Conservation (phyloP, 2,329 filamentous ascomycete genomes). For the Colletotrichum cordylinicola region DNA sequence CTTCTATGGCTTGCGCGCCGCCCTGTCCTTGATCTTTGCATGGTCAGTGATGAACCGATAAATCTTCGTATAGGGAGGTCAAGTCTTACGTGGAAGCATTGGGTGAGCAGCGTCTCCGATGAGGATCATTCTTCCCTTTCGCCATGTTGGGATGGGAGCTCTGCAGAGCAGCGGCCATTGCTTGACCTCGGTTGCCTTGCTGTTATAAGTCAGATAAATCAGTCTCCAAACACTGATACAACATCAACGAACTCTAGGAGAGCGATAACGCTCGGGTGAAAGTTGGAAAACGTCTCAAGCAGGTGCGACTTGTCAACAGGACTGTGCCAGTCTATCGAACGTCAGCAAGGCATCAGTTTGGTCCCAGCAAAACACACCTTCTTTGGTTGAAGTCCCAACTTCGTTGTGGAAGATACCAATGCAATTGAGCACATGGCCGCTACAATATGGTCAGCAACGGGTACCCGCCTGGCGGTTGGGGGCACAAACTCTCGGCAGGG, state of each 20-base stretch:
- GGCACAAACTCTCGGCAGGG: conserved; percentile 34
- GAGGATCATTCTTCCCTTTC: conserved; percentile 34
- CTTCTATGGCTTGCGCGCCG: conserved; percentile 40
- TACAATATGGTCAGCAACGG: conserved; percentile 1
- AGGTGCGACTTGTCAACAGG: conserved; percentile 32
- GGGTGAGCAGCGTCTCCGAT: conserved; percentile 44
- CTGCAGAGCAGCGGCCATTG: conserved; percentile 41
- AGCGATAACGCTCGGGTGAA: conserved; percentile 29
- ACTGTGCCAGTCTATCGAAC: background rate
- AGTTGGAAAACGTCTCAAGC: conserved; percentile 31
- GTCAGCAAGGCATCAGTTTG: background rate
- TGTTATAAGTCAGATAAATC: background rate
- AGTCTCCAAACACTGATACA: accelerated
- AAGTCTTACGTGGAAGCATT: conserved; percentile 39
- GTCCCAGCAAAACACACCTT: background rate
- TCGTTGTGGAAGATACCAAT: conserved; percentile 36
- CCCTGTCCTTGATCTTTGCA: conserved; percentile 41
- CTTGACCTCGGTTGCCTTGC: conserved; percentile 39
- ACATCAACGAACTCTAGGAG: conserved; percentile 30
- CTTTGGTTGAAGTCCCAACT: conserved; percentile 6
- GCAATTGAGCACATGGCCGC: conserved; percentile 39
- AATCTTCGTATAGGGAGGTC: background rate
- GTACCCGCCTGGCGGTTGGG: accelerated
- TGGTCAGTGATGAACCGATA: background rate
- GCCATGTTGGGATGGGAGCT: conserved; percentile 36